phyloP scores from a whole-genome alignment of 371 early-diverging fungal genomes.

The Batkoa obscura region DNA sequence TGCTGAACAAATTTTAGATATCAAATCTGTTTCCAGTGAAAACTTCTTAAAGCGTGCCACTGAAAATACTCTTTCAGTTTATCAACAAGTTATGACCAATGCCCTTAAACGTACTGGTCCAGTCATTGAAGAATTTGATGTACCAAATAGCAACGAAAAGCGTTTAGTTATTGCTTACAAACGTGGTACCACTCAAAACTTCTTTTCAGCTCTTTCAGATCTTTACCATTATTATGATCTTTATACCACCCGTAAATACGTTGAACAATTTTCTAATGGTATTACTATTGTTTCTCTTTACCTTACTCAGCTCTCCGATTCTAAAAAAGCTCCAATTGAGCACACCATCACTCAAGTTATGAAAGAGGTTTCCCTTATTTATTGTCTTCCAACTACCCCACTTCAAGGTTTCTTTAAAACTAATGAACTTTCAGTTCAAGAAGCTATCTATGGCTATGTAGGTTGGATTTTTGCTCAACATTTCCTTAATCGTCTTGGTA shows the following conservation, averaged over 20 bases:
- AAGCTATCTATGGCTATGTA: slow-evolving; percentile 85
- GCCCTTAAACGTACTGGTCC: slow-evolving; percentile 81
- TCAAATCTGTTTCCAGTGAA: slow-evolving; percentile 72
- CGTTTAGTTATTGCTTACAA: slow-evolving; percentile 77
- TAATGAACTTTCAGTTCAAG: slow-evolving; percentile 80
- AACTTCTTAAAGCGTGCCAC: slow-evolving; percentile 87
- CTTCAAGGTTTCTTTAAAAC: slow-evolving; percentile 88
- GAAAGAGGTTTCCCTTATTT: slow-evolving; percentile 89
- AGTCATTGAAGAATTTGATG: slow-evolving; percentile 77
- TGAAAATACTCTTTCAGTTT: slow-evolving; percentile 70
- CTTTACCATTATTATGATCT: slow-evolving; percentile 95
- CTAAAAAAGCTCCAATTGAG: slow-evolving; percentile 75
- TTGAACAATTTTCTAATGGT: slow-evolving; percentile 95
- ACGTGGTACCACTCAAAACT: slow-evolving; percentile 80
- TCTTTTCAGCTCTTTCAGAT: slow-evolving; percentile 91
- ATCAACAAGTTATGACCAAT: slow-evolving; percentile 63
- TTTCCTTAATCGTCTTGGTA: slow-evolving; percentile 91
- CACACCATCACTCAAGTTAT: slow-evolving; percentile 85
- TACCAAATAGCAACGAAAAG: slow-evolving; percentile 67
- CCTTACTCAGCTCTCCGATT: slow-evolving; percentile 63
- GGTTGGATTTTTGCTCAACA: slow-evolving; percentile 95
- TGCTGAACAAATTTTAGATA: slow-evolving; percentile 56
- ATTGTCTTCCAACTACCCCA: slow-evolving; percentile 93
- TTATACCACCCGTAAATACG: slow-evolving; percentile 91
- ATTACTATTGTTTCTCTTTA: slow-evolving; percentile 87